Evolutionary conservation across 2,329 filamentous ascomycete species (phyloP), one percentile per base, ranked within the genome.

Genomic region (Penicillium sclerotiorum): DNA sequence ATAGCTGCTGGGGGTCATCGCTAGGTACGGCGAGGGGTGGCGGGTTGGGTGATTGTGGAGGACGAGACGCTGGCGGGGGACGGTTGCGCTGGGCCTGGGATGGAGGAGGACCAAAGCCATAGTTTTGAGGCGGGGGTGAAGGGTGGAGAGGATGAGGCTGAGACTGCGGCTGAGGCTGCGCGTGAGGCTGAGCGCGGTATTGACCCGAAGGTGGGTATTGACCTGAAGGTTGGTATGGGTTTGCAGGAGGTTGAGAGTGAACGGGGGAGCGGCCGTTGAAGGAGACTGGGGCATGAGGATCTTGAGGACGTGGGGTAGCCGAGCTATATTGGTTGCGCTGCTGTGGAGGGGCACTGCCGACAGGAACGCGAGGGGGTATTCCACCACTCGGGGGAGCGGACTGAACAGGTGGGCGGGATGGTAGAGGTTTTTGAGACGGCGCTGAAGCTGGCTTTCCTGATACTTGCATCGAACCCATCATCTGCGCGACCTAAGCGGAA

Each of bases 41-140:
- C 69, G 76, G 76, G 56, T 81, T 73, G 54, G 90, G 81, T 59
- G 85, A 84, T 58, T 84, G 82, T 61, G 90, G 83, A 60, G 87
- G 82, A 60, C 85, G 80, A 63, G 83, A 82, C 66, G 76, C 64
- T 58, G 83, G 64, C 59, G 85, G 73, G 60, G 80, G 81, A 33
- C 80, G 81, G 49, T 73, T 76, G 58, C 78, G 79, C 46, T 79
- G 77, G 46, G 80, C 82, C 57, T 75, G 73, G 47, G 65, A 65
- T 15, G 78, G 78, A 3, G 77, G 79, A 8, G 79, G 75, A 0
- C 77, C 77, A 15, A 74, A 77, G 41, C 76, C 75, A 57, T 79
- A 78, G 55, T 76, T 80, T 50, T 70, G 69, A 41, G 73, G 71
- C 38, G 72, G 61, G 25, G 75, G 68, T 49, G 72, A 70, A 46